These are phyloP conservation scores for Raddia guianensis DNA, from an alignment of 176 grass and related monocot genomes.

Conservation along the genomic window DNA sequence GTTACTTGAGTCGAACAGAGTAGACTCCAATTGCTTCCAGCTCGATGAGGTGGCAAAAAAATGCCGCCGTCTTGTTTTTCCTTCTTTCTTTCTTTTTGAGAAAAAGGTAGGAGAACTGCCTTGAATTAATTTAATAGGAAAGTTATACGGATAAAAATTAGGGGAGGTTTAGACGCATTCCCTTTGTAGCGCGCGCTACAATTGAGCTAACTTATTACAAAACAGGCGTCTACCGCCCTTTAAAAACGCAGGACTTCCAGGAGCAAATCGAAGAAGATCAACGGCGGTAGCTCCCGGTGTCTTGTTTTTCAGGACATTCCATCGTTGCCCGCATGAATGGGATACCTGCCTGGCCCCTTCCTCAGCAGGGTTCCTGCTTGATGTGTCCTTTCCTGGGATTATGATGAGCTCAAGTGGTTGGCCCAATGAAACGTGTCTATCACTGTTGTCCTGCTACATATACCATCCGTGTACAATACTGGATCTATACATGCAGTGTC, in stretches of 20 bases:
- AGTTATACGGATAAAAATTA: too few species aligned
- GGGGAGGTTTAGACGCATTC: too few species aligned
- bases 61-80: neutral
- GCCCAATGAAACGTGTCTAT: constrained; percentile 26
- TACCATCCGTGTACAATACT: constrained; percentile 18
- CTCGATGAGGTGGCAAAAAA: neutral
- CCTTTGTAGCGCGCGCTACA: too few species aligned
- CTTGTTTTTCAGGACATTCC: constrained; percentile 1
- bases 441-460: neutral
- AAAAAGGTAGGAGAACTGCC: too few species aligned
- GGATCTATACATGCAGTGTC: too few species aligned
- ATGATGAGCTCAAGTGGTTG: constrained; percentile 32
- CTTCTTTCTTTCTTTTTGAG: too few species aligned
- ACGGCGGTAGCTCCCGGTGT: neutral
- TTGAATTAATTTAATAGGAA: too few species aligned
- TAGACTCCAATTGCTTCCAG: neutral
- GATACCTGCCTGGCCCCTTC: constrained; percentile 1
- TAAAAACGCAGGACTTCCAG: too few species aligned
- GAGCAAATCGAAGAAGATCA: too few species aligned
- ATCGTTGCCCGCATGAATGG: constrained; percentile 1
- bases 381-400: constrained; percentile 47
- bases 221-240: too few species aligned
- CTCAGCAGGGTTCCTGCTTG: constrained; percentile 37
- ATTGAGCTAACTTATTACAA: too few species aligned
- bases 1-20: neutral